Evolutionary conservation across 768 basidiomycete species (phyloP), one percentile per base, ranked within the genome.

Genomic region (Pleurotus giganteus): DNA sequence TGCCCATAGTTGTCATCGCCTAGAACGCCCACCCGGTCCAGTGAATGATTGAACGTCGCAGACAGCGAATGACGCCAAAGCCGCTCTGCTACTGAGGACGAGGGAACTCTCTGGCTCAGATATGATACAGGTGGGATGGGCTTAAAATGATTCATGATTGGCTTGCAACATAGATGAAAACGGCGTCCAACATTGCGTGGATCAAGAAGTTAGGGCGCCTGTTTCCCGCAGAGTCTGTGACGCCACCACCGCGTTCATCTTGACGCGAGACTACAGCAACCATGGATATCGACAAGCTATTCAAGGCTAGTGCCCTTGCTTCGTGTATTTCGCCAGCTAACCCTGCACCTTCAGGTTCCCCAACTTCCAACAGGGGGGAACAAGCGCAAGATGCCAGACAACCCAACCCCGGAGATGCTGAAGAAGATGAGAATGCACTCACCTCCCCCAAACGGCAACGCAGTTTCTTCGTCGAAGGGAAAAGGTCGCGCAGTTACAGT

Each of bases 391-490:
- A 75, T 91, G 69, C 84, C 86, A 6, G 86, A 89, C 62, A 83
- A 83, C 59, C 91, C 89, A 24, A 83, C 86, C 2, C 83, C 85
- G 2, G 90, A 91, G n/a, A 80, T 90, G 77, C 74, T 94, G 55
- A 94, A 92, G 72, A 88, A 82, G 69, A 81, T 92, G 78, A 82
- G 74, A 62, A 63, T 86, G 67, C 86, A 89, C 34, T 62, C 66
- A 23, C 49, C 9, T 26, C 55, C 47, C 21, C 54, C 54, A 45
- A 60, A 58, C 41, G 24, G 55, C 28, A 15, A 17, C n/a, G 15
- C 9, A 24, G 9, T 47, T 26, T 26, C 39, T 13, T 24, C 54
- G 53, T 59, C 47, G 55, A 72, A 68, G 53, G 66, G 58, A 41
- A 73, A 69, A 54, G 64, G 73, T 37, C 76, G 76, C 55, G 74